A percentile compares a stretch with the other conserved stretches of the same genome.
phyloP scores from a whole-genome alignment of 139 green algal species.

The Chlorella sorokiniana region DNA sequence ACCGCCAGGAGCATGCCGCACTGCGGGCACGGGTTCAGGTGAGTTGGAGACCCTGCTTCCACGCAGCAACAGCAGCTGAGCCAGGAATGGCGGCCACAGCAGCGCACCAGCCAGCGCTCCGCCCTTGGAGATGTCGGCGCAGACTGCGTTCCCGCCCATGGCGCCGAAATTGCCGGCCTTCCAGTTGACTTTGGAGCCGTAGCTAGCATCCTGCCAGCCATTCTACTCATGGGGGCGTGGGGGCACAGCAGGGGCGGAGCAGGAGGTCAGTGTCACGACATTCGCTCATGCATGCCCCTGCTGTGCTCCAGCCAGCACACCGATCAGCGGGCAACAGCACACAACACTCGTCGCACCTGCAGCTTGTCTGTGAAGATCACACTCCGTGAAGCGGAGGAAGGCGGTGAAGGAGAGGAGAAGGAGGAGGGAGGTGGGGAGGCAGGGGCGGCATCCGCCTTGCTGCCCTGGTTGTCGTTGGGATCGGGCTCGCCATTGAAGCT shows the following conservation, averaged over 20 bases:
- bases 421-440: too few relatives aligned
- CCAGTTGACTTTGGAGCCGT: conserved; percentile 4
- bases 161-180: conserved; percentile 8
- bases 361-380: background rate
- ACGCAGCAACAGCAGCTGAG: too few relatives aligned
- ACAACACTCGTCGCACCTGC: too few relatives aligned
- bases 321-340: background rate
- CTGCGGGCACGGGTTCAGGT: background rate
- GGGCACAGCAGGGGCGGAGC: background rate
- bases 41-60: too few relatives aligned
- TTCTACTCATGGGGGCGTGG: background rate
- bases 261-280: background rate
- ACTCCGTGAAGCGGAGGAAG: background rate
- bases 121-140: background rate
- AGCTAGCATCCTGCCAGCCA: conserved; percentile 11
- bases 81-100: background rate
- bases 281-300: too few relatives aligned
- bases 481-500: background rate
- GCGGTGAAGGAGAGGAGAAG: background rate
- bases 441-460: too few relatives aligned
- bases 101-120: conserved; percentile 1
- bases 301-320: too few relatives aligned
- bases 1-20: background rate
- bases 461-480: background rate
- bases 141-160: background rate